Conservation (phyloP, 73 alveolate species). For the Symbiodinium natans region DNA sequence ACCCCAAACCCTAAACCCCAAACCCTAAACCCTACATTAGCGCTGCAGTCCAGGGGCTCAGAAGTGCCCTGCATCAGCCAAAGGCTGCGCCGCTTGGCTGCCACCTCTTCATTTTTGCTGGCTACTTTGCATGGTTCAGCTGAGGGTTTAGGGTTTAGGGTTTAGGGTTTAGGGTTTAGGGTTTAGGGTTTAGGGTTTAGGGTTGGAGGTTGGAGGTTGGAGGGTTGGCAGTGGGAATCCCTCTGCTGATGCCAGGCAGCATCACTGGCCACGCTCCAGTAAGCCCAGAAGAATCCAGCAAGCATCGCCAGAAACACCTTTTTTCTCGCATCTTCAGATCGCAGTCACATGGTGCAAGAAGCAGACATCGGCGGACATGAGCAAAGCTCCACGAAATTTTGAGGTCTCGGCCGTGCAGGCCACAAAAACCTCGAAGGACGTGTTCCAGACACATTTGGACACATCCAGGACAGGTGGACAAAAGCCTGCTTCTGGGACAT, state of each 20-base stretch:
- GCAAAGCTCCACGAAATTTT: neutral
- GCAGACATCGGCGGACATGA: neutral
- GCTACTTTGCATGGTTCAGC: no score
- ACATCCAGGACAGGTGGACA: no score
- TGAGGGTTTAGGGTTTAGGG: no score
- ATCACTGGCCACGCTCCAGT: slow-evolving; percentile 28
- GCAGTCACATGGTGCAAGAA: no score
- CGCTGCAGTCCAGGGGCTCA: neutral
- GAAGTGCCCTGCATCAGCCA: slow-evolving; percentile 64
- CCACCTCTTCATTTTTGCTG: no score
- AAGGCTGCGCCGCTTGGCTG: slow-evolving; percentile 62
- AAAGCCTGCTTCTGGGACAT: neutral
- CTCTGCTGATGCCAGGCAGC: slow-evolving; percentile 13
- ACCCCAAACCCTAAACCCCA: no score
- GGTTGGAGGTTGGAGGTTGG: no score
- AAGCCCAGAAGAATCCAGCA: slow-evolving; percentile 72
- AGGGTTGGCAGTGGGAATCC: no score
- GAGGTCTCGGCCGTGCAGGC: slow-evolving; percentile 71
- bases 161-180: no score
- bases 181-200: no score
- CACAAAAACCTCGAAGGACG: slow-evolving; percentile 6
- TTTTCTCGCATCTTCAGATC: no score
- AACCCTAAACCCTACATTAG: no score
- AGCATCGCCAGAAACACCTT: slow-evolving; percentile 75
- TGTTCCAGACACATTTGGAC: neutral